These are phyloP conservation scores for Podosphaera xanthii DNA, from an alignment of 2,329 filamentous ascomycete species.

Conservation along the genomic window DNA sequence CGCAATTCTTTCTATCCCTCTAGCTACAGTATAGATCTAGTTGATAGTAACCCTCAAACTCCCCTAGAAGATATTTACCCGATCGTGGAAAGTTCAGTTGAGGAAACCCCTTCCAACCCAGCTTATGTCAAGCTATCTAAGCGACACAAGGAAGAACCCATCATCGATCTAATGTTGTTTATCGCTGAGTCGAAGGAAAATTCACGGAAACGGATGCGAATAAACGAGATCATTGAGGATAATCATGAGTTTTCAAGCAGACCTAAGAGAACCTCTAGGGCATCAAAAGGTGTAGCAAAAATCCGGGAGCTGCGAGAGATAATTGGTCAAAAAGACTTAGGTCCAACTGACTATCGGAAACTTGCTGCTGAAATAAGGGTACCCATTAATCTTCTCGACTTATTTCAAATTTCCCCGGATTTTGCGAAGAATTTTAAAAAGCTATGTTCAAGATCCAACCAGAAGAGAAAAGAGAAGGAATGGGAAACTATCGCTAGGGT, in stretches of 20 bases:
- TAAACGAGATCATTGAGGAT: not conserved
- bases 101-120: too few relatives aligned
- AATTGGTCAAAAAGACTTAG: not conserved
- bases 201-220: not conserved
- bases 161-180: not conserved
- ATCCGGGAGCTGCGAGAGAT: not conserved
- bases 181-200: not conserved
- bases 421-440: not conserved
- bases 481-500: not conserved
- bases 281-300: not conserved
- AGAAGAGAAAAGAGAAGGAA: not conserved
- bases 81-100: too few relatives aligned
- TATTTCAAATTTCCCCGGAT: constrained; percentile 1
- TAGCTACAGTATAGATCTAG: too few relatives aligned
- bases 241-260: not conserved
- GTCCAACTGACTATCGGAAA: not conserved
- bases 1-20: not conserved
- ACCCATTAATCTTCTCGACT: not conserved
- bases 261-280: not conserved
- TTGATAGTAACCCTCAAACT: too few relatives aligned
- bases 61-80: too few relatives aligned
- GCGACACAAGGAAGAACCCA: not conserved
- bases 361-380: not conserved
- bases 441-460: not conserved
- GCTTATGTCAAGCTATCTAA: too few relatives aligned